These are phyloP conservation scores for Alloascoidea africana DNA, from an alignment of 805 yeast genomes.

Conservation along the genomic window DNA sequence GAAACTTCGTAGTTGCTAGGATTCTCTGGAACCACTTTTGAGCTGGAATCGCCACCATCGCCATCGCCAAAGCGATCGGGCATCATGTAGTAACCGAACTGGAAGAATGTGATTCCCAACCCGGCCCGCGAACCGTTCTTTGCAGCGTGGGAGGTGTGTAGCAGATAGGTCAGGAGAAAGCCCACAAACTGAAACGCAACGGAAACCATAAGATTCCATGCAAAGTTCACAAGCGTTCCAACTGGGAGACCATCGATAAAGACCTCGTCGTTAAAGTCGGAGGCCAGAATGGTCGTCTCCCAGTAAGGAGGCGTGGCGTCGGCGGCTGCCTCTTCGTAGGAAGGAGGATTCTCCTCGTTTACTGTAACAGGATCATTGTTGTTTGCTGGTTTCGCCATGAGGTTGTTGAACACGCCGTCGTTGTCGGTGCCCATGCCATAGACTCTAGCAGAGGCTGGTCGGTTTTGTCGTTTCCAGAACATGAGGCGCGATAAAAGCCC, in stretches of 20 bases:
- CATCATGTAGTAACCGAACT: slow-evolving; percentile 47
- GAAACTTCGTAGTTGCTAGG: slow-evolving; percentile 40
- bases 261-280: slow-evolving; percentile 73
- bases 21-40: no score
- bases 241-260: slow-evolving; percentile 94
- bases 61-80: no score
- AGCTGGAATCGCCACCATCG: slow-evolving; percentile 11
- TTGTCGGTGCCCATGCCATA: no score
- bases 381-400: slow-evolving; percentile 81
- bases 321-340: slow-evolving; percentile 89
- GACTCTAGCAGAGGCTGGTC: background rate
- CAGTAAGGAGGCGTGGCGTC: slow-evolving; percentile 95
- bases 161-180: slow-evolving; percentile 72
- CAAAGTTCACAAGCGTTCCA: slow-evolving; percentile 70
- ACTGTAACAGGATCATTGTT: no score
- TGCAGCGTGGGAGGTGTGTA: slow-evolving; percentile 95
- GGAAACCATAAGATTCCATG: slow-evolving; percentile 83
- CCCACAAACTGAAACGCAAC: slow-evolving; percentile 92
- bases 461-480: background rate
- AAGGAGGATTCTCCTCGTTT: slow-evolving; percentile 57
- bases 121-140: slow-evolving; percentile 92
- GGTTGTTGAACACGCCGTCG: slow-evolving; percentile 89
- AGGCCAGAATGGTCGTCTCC: slow-evolving; percentile 76
- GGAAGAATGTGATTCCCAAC: slow-evolving; percentile 68
- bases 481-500: background rate